phyloP scores from a whole-genome alignment of 371 early-diverging fungal genomes.

The Amoeboaphelidium occidentale region DNA sequence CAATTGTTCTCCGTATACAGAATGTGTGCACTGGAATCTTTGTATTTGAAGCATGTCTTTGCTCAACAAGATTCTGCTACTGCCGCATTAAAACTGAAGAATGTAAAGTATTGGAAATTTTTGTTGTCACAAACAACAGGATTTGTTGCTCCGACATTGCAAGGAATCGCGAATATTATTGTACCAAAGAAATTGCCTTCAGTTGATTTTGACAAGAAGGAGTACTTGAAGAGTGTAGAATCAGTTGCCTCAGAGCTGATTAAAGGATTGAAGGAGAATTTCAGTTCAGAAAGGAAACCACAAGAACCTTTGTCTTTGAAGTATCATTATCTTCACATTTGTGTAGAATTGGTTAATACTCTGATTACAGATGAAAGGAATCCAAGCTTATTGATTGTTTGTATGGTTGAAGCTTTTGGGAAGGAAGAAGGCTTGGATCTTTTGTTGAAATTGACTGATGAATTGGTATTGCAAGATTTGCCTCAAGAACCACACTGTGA shows the following conservation, averaged over 20 bases:
- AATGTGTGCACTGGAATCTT: not conserved
- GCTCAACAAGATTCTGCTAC: too few species aligned
- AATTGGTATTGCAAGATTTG: too few species aligned
- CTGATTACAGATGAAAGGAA: conserved; percentile 23
- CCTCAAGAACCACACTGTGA: too few species aligned
- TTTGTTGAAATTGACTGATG: conserved; percentile 23
- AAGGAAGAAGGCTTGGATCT: conserved; percentile 29
- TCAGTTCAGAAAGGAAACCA: too few species aligned
- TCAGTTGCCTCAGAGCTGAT: too few species aligned
- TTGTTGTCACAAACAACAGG: conserved; percentile 38
- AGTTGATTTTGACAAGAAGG: too few species aligned
- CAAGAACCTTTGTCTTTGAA: too few species aligned
- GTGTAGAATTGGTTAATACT: conserved; percentile 6
- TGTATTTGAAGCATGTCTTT: not conserved
- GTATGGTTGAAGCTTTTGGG: conserved; percentile 36
- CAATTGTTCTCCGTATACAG: not conserved
- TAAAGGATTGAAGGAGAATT: too few species aligned
- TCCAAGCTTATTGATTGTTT: conserved; percentile 36
- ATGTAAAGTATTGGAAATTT: conserved; percentile 33
- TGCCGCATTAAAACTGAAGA: conserved; percentile 16
- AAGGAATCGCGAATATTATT: conserved; percentile 17
- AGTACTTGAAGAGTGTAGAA: too few species aligned
- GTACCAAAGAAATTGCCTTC: too few species aligned
- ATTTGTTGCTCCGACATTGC: conserved; percentile 32
- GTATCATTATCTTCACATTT: conserved; percentile 4